Evolutionary conservation across 139 green algal species (phyloP).

Genomic region (Auxenochlorella pyrenoidosa): DNA sequence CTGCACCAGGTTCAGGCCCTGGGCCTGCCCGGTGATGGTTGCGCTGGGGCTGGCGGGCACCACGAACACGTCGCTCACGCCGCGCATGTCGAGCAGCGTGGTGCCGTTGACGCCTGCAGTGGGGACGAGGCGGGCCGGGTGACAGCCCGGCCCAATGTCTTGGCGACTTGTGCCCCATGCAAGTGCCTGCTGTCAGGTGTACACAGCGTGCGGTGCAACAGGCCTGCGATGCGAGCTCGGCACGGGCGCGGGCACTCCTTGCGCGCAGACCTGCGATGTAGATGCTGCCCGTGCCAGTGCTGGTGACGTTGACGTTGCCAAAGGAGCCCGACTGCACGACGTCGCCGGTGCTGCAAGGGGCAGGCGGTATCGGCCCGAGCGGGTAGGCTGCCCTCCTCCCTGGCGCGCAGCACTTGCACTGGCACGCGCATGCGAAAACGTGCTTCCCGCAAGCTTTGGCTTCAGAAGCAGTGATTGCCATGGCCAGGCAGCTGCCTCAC

Average conservation of each 20-base stretch:
- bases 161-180: too few relatives aligned
- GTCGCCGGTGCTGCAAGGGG: constrained; percentile 19
- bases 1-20: constrained; percentile 25
- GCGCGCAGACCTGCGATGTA: constrained; percentile 3
- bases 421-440: too few relatives aligned
- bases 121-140: background rate
- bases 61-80: constrained; percentile 19
- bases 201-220: too few relatives aligned
- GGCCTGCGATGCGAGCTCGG: background rate
- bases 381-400: too few relatives aligned
- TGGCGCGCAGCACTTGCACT: too few relatives aligned
- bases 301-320: constrained; percentile 21
- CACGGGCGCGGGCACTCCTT: background rate
- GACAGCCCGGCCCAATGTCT: too few relatives aligned
- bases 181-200: too few relatives aligned
- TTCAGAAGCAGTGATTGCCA: too few relatives aligned
- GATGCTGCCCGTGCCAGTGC: background rate
- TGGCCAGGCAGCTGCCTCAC: background rate
- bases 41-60: background rate
- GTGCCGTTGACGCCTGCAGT: constrained; percentile 11
- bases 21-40: constrained; percentile 28
- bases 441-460: too few relatives aligned
- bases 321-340: constrained; percentile 21
- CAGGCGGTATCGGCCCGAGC: too few relatives aligned
- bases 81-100: background rate